A percentile compares a stretch with the other conserved stretches of the same genome.
phyloP scores from a whole-genome alignment of 2,329 filamentous ascomycete species.

The Mycosphaerelloides madeirae region DNA sequence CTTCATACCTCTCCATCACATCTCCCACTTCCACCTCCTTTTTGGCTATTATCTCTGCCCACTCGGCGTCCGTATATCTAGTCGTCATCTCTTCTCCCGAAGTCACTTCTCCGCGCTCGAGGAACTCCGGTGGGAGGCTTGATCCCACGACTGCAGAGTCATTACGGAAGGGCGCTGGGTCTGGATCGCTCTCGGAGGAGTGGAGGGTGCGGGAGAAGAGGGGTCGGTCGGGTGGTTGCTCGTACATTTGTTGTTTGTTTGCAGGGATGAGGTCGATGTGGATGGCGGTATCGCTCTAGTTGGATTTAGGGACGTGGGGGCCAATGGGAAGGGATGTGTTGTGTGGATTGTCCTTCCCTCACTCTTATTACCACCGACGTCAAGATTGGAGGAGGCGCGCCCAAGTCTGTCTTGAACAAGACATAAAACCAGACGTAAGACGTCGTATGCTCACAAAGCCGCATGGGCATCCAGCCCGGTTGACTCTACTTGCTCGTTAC shows the following conservation, averaged over 20 bases:
- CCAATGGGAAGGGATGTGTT: too few relatives aligned
- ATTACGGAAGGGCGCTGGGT: not conserved
- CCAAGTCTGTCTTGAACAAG: too few relatives aligned
- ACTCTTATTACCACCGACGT: too few relatives aligned
- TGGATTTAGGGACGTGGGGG: too few relatives aligned
- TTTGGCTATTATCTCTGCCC: constrained; percentile 39
- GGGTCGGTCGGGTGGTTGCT: not conserved
- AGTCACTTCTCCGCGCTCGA: constrained; percentile 7
- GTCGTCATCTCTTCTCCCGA: constrained; percentile 11
- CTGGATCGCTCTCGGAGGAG: constrained; percentile 1
- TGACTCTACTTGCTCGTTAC: too few relatives aligned
- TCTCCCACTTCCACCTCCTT: constrained; percentile 20
- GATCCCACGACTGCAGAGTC: not conserved
- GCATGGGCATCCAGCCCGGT: too few relatives aligned
- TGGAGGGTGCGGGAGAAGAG: constrained; percentile 4
- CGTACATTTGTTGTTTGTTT: not conserved
- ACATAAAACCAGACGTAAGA: too few relatives aligned
- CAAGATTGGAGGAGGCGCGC: too few relatives aligned
- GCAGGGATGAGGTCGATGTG: too few relatives aligned
- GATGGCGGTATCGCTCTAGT: too few relatives aligned
- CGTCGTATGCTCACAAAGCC: too few relatives aligned
- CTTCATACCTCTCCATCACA: constrained; percentile 6
- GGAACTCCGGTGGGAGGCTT: constrained; percentile 3
- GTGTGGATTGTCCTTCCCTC: too few relatives aligned
- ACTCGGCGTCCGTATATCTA: constrained; percentile 44